phyloP scores from a whole-genome alignment of 768 basidiomycete species.

The Leccinum broughii region DNA sequence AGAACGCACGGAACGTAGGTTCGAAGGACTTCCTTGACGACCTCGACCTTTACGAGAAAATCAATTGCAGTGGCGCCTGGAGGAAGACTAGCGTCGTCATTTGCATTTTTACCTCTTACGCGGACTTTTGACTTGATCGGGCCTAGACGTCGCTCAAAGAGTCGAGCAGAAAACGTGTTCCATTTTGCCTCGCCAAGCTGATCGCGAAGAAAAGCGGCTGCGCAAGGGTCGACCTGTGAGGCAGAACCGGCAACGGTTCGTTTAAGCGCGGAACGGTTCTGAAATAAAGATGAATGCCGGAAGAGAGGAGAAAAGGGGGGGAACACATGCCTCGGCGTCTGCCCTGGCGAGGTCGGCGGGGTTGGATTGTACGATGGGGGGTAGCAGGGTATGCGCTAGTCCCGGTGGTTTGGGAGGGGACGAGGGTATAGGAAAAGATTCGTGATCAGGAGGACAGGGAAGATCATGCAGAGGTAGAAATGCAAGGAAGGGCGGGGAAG shows the following conservation, averaged over 20 bases:
- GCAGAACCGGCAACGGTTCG: slow-evolving; percentile 22
- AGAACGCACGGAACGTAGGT: slow-evolving; percentile 49
- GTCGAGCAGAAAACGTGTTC: slow-evolving; percentile 46
- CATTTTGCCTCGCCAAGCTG: slow-evolving; percentile 45
- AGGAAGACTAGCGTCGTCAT: slow-evolving; percentile 27
- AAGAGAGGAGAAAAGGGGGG: not conserved
- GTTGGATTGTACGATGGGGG: slow-evolving; percentile 36
- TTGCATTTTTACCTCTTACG: slow-evolving; percentile 29
- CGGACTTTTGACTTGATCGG: slow-evolving; percentile 40
- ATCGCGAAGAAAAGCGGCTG: slow-evolving; percentile 46
- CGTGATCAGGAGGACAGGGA: slow-evolving; percentile 19
- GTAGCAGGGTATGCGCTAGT: slow-evolving; percentile 32
- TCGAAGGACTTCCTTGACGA: slow-evolving; percentile 50
- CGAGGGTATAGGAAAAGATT: slow-evolving; percentile 20
- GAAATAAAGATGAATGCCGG: slow-evolving; percentile 13
- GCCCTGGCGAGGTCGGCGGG: slow-evolving; percentile 28
- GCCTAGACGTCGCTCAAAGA: slow-evolving; percentile 47
- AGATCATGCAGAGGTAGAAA: slow-evolving; percentile 32
- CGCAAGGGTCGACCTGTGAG: slow-evolving; percentile 42
- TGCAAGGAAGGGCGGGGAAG: slow-evolving; percentile 25
- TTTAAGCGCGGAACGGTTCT: slow-evolving; percentile 32
- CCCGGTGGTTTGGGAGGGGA: slow-evolving; percentile 26
- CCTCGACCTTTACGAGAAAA: slow-evolving; percentile 53
- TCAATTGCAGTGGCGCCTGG: slow-evolving; percentile 48
- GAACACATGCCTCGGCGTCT: slow-evolving; percentile 27